Conservation (phyloP, 768 basidiomycete genomes). For the Hebeloma cylindrosporum region DNA sequence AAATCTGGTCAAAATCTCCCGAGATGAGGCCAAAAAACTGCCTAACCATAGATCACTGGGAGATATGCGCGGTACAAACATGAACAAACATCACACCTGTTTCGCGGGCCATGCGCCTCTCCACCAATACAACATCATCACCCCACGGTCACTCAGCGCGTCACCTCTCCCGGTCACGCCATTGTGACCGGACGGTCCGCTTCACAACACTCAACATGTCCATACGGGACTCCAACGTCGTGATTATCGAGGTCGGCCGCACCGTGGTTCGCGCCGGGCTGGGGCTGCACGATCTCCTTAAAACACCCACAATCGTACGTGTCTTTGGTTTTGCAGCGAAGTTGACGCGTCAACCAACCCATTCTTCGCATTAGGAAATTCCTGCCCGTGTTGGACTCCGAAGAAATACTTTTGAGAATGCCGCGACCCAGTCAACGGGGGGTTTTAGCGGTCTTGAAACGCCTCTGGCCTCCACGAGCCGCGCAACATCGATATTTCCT, state of each 20-base stretch:
- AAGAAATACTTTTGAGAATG: slow-evolving; percentile 39
- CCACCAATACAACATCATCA: no score
- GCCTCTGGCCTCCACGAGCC: slow-evolving; percentile 45
- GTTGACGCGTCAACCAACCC: slow-evolving; percentile 6
- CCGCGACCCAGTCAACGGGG: slow-evolving; percentile 18
- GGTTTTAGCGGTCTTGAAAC: slow-evolving; percentile 20
- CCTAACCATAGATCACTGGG: no score
- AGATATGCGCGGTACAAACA: no score
- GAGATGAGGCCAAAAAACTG: no score
- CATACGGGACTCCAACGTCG: slow-evolving; percentile 78
- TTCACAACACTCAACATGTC: no score
- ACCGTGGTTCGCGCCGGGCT: slow-evolving; percentile 72
- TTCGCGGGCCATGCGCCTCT: no score
- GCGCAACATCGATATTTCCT: slow-evolving; percentile 45
- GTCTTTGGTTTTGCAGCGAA: not conserved
- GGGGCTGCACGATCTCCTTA: slow-evolving; percentile 79
- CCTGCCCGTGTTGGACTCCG: slow-evolving; percentile 79
- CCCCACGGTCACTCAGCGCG: no score
- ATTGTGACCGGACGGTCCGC: no score
- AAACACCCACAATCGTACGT: slow-evolving; percentile 73
- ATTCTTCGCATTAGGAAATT: slow-evolving; percentile 55
- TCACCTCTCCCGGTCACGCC: no score
- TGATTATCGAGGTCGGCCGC: slow-evolving; percentile 78
- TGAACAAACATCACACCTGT: no score
- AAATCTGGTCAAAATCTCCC: no score